Base-by-base conservation (phyloP, 495 filamentous ascomycete species). In the Aspergillus ellipticus region DNA sequence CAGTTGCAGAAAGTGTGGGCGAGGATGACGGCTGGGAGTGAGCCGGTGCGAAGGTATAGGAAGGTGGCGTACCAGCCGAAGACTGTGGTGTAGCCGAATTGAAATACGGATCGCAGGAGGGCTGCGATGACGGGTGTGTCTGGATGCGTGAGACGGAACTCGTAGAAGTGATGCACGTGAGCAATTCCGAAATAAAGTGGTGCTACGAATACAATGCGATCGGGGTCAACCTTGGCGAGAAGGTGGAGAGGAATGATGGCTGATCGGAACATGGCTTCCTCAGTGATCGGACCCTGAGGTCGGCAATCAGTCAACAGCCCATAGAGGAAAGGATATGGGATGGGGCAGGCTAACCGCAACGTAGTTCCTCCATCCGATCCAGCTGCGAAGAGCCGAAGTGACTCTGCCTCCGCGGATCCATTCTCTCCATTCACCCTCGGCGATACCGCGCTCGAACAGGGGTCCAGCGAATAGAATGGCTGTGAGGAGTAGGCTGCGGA, bases 41-140 rank as follows among this genome's bases (percentile, higher is more conserved):
- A 94, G 0, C 91, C 93, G 0, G 92, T 94, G 33, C 94, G 85
- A 6, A 98, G 66, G 60, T 88, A 96, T n/a, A 96, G 31, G 60
- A 97, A 98, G 3, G 89, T 89, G 0, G 90, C 92, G 73, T 83
- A 96, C 74, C 89, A 92, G 45, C 94, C 94, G 59, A 98, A 98
- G 21, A 97, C 66, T 16, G 90, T 90, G 4, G 94, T 97, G 66
- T 95, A 98, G n/a, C 80, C 76, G 61, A 98, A 87, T 66, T 98
- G 94, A 58, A 97, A 81, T 17, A 90, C 39, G 1, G 89, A 89
- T 42, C 90, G 84, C 5, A 89, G 56, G 0, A 92, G 53, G 5
- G 84, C 85, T 1, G 76, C 74, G 4, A 77, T 39, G 11, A 82
- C 59, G 5, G 87, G 78, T 2, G 86, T 84, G 57, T 83, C 75